A percentile compares a stretch with the other conserved stretches of the same genome.
phyloP scores from a whole-genome alignment of 139 green algal genomes.

The Gonium pectorale region DNA sequence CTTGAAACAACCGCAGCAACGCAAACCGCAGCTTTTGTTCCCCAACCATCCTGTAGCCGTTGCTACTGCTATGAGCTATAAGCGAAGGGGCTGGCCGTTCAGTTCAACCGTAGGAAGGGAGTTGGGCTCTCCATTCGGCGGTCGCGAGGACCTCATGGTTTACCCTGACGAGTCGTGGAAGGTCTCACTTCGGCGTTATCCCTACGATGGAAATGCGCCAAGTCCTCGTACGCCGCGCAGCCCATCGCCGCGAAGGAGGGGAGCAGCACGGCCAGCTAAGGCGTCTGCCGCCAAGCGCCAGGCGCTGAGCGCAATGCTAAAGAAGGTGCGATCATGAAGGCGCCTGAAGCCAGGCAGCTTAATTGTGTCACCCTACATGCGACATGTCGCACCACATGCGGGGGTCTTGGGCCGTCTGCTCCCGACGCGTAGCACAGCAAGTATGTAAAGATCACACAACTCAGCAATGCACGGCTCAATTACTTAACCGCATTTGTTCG shows the following conservation, averaged over 20 bases:
- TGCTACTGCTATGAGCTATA: conserved; percentile 8
- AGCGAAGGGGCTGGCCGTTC: background rate
- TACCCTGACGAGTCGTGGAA: conserved; percentile 38
- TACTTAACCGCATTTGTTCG: too few relatives aligned
- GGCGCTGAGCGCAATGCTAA: background rate
- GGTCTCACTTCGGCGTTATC: background rate
- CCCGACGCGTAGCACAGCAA: background rate
- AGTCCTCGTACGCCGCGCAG: background rate
- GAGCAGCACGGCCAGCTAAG: too few relatives aligned
- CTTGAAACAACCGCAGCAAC: too few relatives aligned
- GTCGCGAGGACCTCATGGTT: conserved; percentile 4
- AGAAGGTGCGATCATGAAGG: too few relatives aligned
- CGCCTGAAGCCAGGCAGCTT: background rate
- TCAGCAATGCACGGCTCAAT: background rate
- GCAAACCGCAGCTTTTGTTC: too few relatives aligned
- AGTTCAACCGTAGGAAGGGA: background rate
- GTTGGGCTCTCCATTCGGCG: conserved; percentile 22
- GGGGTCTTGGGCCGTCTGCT: background rate
- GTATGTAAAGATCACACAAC: background rate
- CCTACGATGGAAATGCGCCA: background rate
- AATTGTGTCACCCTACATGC: background rate
- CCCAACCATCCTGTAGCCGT: too few relatives aligned
- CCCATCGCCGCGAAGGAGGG: background rate
- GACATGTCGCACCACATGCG: background rate
- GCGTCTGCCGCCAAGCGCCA: background rate